Base-by-base conservation (phyloP, 225 moss, liverwort and hornwort genomes). In the Anthoceros angustus region DNA sequence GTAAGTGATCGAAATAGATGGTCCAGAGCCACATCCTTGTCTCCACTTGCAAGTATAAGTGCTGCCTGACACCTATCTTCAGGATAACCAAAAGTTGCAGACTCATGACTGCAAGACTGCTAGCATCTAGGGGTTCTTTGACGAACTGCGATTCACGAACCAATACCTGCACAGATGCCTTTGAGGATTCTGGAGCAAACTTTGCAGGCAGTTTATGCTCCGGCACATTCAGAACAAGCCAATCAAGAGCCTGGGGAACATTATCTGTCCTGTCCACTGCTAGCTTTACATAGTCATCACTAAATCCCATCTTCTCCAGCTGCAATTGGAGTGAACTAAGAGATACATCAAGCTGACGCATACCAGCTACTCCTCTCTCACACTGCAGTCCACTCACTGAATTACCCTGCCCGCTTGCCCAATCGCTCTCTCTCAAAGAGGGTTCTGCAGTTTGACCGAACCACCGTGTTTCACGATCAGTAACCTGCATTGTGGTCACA, bases 111-210 rank as follows among this genome's bases (percentile, higher is more conserved):
- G 70, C 66, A 40, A 55, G 15, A 15, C 64, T 71, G 10, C 69
- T 11, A 25, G 41, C 66, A 55, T 49, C 65, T 48, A 62, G 62
- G 16, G 63, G 60, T 32, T 65, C 71, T 66, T 63, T 40, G 38
- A 63, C 63, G 14, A 62, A 71, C 69, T 70, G 77, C 64, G 76
- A 82, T 10, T 77, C 82, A 48, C 84, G 80, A 45, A 89, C 89
- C 79, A 89, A 74, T 67, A 89, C 89, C 71, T 89, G 89, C 38
- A 89, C 86, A 45, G 89, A 89, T 65, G 84, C 78, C 71, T 86
- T 86, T 20, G 89, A 89, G 73, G 89, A 77, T 68, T 80, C 86
- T 25, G 89, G 82, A 24, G 89, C 86, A 72, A 86, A 89, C 69
- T 72, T 89, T 4, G 70, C 63, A 41, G 89, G 89, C 65, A 89